Conservation (phyloP, 306 rosid genomes). For the Dryas alaskensis region DNA sequence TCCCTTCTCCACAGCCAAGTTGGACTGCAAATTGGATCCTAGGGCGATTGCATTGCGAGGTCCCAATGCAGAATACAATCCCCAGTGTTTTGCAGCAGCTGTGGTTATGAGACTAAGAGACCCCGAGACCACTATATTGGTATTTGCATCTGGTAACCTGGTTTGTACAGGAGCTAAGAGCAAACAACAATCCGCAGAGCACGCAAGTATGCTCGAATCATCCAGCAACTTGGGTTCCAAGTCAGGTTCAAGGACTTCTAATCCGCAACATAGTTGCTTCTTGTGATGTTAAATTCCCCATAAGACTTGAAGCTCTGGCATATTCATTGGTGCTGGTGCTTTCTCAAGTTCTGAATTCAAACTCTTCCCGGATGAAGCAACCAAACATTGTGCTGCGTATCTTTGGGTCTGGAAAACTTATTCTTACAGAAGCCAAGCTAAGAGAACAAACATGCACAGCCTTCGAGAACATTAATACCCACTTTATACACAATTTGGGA, state of each 20-base stretch:
- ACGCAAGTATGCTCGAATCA: slow-evolving; percentile 68
- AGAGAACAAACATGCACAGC: slow-evolving; percentile 84
- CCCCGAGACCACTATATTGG: slow-evolving; percentile 63
- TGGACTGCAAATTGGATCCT: slow-evolving; percentile 66
- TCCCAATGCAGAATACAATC: slow-evolving; percentile 75
- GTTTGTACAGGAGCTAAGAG: slow-evolving; percentile 78
- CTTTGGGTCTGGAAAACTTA: slow-evolving; percentile 82
- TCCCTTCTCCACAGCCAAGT: slow-evolving; percentile 49
- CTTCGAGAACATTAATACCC: slow-evolving; percentile 75
- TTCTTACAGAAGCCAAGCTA: slow-evolving; percentile 66
- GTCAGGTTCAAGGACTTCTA: slow-evolving; percentile 65
- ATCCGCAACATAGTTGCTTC: slow-evolving; percentile 69
- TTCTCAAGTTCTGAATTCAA: slow-evolving; percentile 83
- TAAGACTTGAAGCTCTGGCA: slow-evolving; percentile 67
- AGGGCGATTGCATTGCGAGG: slow-evolving; percentile 64
- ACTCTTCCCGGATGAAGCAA: slow-evolving; percentile 89
- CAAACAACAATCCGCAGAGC: slow-evolving; percentile 62
- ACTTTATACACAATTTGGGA: slow-evolving; percentile 77
- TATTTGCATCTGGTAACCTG: slow-evolving; percentile 77
- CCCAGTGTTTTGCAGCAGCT: slow-evolving; percentile 68
- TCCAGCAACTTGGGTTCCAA: slow-evolving; percentile 64
- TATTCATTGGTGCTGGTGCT: slow-evolving; percentile 50
- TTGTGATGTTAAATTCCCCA: slow-evolving; percentile 73
- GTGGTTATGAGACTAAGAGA: slow-evolving; percentile 74
- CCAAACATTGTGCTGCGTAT: slow-evolving; percentile 85